Base-by-base conservation (phyloP, 805 yeast species). In the Metschnikowia lachancei region DNA sequence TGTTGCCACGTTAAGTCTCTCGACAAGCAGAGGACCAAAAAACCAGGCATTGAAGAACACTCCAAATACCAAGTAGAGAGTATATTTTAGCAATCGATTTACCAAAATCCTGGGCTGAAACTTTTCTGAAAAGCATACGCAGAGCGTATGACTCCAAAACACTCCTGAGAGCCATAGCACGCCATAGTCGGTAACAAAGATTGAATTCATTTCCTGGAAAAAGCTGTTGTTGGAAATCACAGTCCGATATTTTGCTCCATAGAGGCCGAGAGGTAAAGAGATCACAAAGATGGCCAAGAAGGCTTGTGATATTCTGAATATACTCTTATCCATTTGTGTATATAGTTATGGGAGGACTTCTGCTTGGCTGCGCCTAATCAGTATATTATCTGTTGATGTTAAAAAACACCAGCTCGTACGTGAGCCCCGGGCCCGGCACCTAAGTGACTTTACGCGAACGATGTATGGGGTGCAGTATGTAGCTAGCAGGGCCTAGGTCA, bases 1-100 rank as follows among this genome's bases (percentile, higher is more conserved):
- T 2, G 51, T 47, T 10, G 48, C 51, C 26, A 43, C 37, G 29
- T 54, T 55, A 32, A 60, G 40, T 17, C 72, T 51, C 31, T 66
- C 70, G 37, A 65, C 62, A 3, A 69, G 40, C 51, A 59, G 63
- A 1, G 63, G 60, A 2, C 74, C 74, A 41, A 68, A 65, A 39
- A 57, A 65, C 74, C 74, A 69, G 18, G 50, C 51, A 30, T 55
- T 51, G 30, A 54, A 30, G 10, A 45, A 35, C 10, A 52, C 19
- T 31, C 49, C 52, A 20, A 50, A 36, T 16, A 37, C 5, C 17
- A 59, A 37, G 32, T 50, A 45, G 7, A 53, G 33, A n/a, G 42
- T 31, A 39, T 46, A 60, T 31, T 42, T 51, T 28, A 47, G 31
- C 1, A 33, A 2, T 11, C 46, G 42, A n/a, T 46, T 40, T 10